These are phyloP conservation scores for Strobilomyces echinocephalus DNA, from an alignment of 768 basidiomycete genomes.

Conservation along the genomic window DNA sequence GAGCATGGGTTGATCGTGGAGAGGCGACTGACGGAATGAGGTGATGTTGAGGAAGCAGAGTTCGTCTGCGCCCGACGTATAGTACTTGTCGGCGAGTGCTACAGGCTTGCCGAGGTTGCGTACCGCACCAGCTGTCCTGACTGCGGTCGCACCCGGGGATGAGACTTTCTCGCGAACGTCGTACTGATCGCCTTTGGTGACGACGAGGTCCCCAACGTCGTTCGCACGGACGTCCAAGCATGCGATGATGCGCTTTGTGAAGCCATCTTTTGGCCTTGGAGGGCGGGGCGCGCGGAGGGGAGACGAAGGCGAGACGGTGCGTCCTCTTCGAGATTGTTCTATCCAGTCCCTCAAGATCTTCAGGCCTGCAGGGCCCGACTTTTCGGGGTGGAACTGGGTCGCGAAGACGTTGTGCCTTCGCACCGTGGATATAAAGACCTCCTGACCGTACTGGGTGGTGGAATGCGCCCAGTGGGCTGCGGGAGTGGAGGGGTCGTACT, in stretches of 20 bases:
- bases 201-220: slow-evolving; percentile 93
- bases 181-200: slow-evolving; percentile 99
- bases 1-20: slow-evolving; percentile 97
- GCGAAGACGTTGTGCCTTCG: slow-evolving; percentile 83
- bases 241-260: slow-evolving; percentile 93
- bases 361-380: slow-evolving; percentile 86
- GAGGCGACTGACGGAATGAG: slow-evolving; percentile 93
- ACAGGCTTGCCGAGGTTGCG: slow-evolving; percentile 98
- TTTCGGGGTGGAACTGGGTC: slow-evolving; percentile 97
- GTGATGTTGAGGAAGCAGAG: slow-evolving; percentile 98
- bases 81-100: slow-evolving; percentile 83
- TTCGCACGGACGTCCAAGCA: slow-evolving; percentile 98
- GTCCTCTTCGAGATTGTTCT: slow-evolving; percentile 43
- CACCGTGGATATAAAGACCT: slow-evolving; percentile 83
- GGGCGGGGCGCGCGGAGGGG: slow-evolving; percentile 28
- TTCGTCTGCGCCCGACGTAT: slow-evolving; percentile 86
- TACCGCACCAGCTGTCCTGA: slow-evolving; percentile 66
- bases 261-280: slow-evolving; percentile 51
- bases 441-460: slow-evolving; percentile 90
- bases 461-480: slow-evolving; percentile 76
- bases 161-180: slow-evolving; percentile 82
- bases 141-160: slow-evolving; percentile 24
- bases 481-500: slow-evolving; percentile 57
- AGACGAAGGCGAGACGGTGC: slow-evolving; percentile 29
- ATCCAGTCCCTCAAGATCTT: slow-evolving; percentile 80